Conservation (phyloP, 805 yeast species). For the Candida xyloterini region DNA sequence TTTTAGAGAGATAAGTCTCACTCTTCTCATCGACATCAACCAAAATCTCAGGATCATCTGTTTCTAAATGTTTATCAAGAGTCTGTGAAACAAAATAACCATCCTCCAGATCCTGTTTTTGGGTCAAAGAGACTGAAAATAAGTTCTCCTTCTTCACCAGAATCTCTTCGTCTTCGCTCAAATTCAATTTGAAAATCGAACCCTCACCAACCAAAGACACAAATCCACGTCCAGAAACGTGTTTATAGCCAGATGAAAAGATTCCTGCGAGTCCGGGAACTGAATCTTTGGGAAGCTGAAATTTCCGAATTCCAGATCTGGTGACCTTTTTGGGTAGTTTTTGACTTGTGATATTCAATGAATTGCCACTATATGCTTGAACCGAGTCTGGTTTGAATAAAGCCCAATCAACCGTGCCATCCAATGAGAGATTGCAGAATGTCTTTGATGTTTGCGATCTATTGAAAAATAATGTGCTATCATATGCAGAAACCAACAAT, state of each 20-base stretch:
- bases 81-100: slow-evolving; percentile 20
- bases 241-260: slow-evolving; percentile 41
- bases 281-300: slow-evolving; percentile 24
- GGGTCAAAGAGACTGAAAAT: slow-evolving; percentile 50
- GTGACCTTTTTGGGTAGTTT: slow-evolving; percentile 40
- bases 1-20: slow-evolving; percentile 3
- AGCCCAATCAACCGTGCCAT: slow-evolving; percentile 66
- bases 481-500: slow-evolving; percentile 40
- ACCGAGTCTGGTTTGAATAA: slow-evolving; percentile 45
- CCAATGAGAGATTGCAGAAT: slow-evolving; percentile 45
- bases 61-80: slow-evolving; percentile 14
- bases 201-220: slow-evolving; percentile 55
- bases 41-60: slow-evolving; percentile 9
- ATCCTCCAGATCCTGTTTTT: slow-evolving; percentile 40
- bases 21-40: slow-evolving; percentile 14
- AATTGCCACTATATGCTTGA: slow-evolving; percentile 53
- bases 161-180: slow-evolving; percentile 46
- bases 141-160: slow-evolving; percentile 45
- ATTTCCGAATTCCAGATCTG: slow-evolving; percentile 29
- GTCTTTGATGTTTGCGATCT: slow-evolving; percentile 31
- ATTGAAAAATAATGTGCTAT: slow-evolving; percentile 11
- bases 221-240: slow-evolving; percentile 57
- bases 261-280: slow-evolving; percentile 41
- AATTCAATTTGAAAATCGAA: slow-evolving; percentile 44
- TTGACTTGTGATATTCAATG: slow-evolving; percentile 40